Percentiles rank a stretch among this genome's conserved stretches.
These are phyloP conservation scores for Phanerodontia chrysosporium DNA, from an alignment of 768 basidiomycete species.

Conservation along the genomic window DNA sequence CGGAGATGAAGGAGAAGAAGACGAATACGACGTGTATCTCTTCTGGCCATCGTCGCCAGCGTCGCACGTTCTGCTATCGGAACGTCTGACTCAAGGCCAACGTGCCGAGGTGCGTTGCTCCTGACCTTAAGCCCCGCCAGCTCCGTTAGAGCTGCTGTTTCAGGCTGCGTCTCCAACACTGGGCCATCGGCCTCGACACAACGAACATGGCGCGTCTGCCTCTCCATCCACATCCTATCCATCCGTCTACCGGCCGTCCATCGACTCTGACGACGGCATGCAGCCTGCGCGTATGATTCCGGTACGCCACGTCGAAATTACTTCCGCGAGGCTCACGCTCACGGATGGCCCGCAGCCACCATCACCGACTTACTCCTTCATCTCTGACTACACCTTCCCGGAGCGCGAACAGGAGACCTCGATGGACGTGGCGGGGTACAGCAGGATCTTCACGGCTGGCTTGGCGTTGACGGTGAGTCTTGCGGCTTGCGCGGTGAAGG, in stretches of 20 bases:
- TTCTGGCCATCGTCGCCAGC: slow-evolving; percentile 7
- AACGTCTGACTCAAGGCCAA: neutral
- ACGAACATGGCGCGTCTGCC: neutral
- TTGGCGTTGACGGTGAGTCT: slow-evolving; percentile 6
- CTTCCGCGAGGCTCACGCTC: neutral
- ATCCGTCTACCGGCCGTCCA: neutral
- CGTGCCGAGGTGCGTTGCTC: neutral
- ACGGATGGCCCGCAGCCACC: neutral
- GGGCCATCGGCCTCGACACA: neutral
- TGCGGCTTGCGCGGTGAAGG: neutral
- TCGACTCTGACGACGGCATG: neutral
- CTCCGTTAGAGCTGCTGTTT: neutral
- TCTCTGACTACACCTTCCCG: slow-evolving; percentile 3
- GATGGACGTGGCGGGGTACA: slow-evolving; percentile 6
- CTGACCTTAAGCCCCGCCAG: neutral
- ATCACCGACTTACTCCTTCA: slow-evolving; percentile 1
- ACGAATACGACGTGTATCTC: slow-evolving; percentile 9
- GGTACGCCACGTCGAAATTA: neutral
- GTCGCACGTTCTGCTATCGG: neutral
- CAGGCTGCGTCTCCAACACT: neutral
- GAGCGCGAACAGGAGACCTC: neutral
- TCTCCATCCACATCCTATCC: neutral
- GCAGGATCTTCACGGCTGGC: slow-evolving; percentile 7
- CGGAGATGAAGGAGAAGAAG: neutral
- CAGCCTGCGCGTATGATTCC: neutral